phyloP scores from a whole-genome alignment of 1,139 yeast genomes.

The Lodderomyces metapsilosis region DNA sequence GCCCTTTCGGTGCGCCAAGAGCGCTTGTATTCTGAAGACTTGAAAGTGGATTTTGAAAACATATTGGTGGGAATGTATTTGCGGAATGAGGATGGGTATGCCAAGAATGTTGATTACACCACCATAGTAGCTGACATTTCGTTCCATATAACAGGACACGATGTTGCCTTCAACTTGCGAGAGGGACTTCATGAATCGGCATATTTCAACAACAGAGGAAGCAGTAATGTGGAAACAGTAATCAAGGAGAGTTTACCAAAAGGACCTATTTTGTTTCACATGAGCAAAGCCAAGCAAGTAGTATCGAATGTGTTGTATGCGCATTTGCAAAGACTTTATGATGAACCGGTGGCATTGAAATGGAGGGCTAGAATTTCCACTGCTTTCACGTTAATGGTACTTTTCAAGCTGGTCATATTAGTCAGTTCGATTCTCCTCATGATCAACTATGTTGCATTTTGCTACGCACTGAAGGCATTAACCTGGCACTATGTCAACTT shows the following conservation, averaged over 20 bases:
- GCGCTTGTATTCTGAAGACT: neutral
- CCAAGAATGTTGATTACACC: slow-evolving; percentile 14
- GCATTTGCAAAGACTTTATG: slow-evolving; percentile 8
- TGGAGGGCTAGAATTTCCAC: neutral
- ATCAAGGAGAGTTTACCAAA: slow-evolving; percentile 10
- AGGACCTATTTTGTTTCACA: slow-evolving; percentile 2
- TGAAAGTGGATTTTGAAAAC: slow-evolving; percentile 9
- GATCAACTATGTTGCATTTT: slow-evolving; percentile 5
- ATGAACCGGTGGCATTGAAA: neutral
- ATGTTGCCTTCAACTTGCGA: slow-evolving; percentile 14
- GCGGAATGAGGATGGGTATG: slow-evolving; percentile 21
- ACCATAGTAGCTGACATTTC: slow-evolving; percentile 18
- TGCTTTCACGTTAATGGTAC: neutral
- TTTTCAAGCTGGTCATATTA: slow-evolving; percentile 7
- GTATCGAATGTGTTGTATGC: slow-evolving; percentile 5
- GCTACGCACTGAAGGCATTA: slow-evolving; percentile 8
- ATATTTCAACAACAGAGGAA: neutral
- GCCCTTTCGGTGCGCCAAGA: slow-evolving; percentile 9
- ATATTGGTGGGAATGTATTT: slow-evolving; percentile 21
- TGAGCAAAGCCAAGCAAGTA: neutral
- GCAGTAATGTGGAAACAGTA: slow-evolving; percentile 2
- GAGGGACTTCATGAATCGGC: slow-evolving; percentile 17
- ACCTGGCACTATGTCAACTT: slow-evolving; percentile 12
- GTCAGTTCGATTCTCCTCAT: slow-evolving; percentile 8
- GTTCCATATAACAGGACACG: slow-evolving; percentile 6